Percentiles rank a stretch among this genome's conserved stretches.
These are phyloP conservation scores for Picochlorum sp. DNA, from an alignment of 139 green algal species.

Conservation along the genomic window DNA sequence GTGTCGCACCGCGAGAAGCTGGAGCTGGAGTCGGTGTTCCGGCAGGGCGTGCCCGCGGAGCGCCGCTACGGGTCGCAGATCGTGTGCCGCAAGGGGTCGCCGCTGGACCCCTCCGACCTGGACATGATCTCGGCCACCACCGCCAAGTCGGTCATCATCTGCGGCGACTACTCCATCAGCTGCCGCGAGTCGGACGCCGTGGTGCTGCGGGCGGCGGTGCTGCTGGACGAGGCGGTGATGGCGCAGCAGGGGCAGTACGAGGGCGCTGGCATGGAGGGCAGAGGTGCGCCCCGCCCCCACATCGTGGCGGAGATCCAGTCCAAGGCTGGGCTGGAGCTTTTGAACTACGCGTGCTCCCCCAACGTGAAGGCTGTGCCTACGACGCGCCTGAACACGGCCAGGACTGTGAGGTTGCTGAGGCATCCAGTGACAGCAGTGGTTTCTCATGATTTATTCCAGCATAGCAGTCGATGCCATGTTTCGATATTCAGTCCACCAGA, in stretches of 20 bases:
- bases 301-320: constrained; percentile 1
- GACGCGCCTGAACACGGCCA: constrained; percentile 32
- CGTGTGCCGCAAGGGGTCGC: constrained; percentile 42
- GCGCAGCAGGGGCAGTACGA: not conserved
- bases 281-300: not conserved
- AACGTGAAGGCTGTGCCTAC: constrained; percentile 40
- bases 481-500: not conserved
- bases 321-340: constrained; percentile 20
- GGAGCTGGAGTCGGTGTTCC: constrained; percentile 40
- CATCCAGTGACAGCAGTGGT: not conserved
- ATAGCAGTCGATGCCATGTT: too few relatives aligned
- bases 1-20: constrained; percentile 35
- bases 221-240: constrained; percentile 5
- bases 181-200: constrained; percentile 1
- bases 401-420: constrained; percentile 3
- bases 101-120: constrained; percentile 13
- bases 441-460: constrained; percentile 1
- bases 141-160: constrained; percentile 8
- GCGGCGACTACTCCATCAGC: not conserved
- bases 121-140: not conserved
- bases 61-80: constrained; percentile 25
- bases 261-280: not conserved
- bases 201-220: constrained; percentile 1
- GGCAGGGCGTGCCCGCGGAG: constrained; percentile 1
- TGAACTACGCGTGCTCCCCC: constrained; percentile 37